A percentile compares a stretch with the other conserved stretches of the same genome.
Evolutionary conservation across 768 basidiomycete genomes (phyloP).

Genomic region (Mrakia frigida): DNA sequence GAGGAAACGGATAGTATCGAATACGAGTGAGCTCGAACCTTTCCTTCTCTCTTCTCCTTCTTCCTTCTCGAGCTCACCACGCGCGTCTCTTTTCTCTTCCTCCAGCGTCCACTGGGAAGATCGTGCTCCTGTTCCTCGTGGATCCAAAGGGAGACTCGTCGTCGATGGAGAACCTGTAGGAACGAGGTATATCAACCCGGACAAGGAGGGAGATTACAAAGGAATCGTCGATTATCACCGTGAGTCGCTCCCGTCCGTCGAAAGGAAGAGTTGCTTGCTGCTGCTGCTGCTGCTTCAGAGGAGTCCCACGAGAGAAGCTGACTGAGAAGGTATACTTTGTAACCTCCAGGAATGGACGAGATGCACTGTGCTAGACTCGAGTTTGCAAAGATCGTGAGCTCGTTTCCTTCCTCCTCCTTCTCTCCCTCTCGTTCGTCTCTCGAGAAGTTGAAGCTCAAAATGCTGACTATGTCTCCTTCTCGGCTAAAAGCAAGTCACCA

Average conservation of each 20-base stretch:
- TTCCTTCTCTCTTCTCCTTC: not conserved
- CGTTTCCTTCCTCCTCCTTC: not conserved
- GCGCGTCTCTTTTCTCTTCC: not conserved
- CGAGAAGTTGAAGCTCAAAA: not conserved
- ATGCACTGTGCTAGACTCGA: constrained; percentile 2
- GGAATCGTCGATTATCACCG: not conserved
- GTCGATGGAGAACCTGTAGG: not conserved
- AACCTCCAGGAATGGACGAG: constrained; percentile 7
- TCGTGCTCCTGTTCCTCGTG: not conserved
- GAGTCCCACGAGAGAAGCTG: too few species aligned
- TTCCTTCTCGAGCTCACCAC: not conserved
- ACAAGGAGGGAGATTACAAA: not conserved
- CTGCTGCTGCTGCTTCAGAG: too few species aligned
- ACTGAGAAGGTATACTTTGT: too few species aligned
- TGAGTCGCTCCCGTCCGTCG: not conserved
- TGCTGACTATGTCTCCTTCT: not conserved
- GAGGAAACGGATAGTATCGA: not conserved
- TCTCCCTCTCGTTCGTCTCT: not conserved
- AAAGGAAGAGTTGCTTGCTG: not conserved
- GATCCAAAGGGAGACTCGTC: constrained; percentile 7
- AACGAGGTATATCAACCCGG: not conserved
- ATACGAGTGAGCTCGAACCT: not conserved
- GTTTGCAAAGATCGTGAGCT: constrained; percentile 3
- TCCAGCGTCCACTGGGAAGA: constrained; percentile 11
- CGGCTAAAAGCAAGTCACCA: not conserved